Evolutionary conservation across 73 alveolate species (phyloP).

Genomic region (Tetrahymena elliotti): DNA sequence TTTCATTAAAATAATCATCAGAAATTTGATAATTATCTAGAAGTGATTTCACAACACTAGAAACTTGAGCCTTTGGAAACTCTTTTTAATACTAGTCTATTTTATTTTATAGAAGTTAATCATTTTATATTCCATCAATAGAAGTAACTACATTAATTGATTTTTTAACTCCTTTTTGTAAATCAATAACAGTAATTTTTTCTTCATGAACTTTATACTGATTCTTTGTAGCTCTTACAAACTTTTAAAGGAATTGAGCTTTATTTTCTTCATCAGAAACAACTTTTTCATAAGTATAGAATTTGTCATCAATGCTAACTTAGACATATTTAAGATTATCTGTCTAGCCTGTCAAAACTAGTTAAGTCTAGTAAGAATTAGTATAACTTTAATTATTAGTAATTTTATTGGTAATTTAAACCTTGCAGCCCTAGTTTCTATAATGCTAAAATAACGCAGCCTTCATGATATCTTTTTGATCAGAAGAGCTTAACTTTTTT

Average conservation of each 20-base stretch:
- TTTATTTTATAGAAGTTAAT: not conserved
- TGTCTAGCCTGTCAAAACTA: not conserved
- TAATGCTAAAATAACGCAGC: not conserved
- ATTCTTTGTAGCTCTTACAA: not conserved
- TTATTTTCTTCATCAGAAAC: not conserved
- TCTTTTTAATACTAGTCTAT: not conserved
- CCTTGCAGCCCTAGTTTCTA: not conserved
- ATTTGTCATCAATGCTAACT: not conserved
- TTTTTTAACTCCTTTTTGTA: not conserved
- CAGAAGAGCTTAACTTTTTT: not conserved
- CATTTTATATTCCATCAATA: not conserved
- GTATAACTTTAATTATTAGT: not conserved
- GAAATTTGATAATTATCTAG: not conserved
- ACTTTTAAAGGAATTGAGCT: not conserved
- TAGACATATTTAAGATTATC: not conserved
- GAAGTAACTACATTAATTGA: not conserved
- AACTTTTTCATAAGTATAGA: not conserved
- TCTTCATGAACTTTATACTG: not conserved
- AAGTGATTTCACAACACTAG: not conserved
- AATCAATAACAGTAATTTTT: not conserved
- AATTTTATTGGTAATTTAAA: not conserved
- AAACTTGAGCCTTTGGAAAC: not conserved
- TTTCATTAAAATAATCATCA: not conserved
- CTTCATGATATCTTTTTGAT: not conserved
- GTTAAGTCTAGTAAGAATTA: not conserved